Evolutionary conservation across 805 yeast species (phyloP).

Genomic region (Wickerhamiella bombiphila): DNA sequence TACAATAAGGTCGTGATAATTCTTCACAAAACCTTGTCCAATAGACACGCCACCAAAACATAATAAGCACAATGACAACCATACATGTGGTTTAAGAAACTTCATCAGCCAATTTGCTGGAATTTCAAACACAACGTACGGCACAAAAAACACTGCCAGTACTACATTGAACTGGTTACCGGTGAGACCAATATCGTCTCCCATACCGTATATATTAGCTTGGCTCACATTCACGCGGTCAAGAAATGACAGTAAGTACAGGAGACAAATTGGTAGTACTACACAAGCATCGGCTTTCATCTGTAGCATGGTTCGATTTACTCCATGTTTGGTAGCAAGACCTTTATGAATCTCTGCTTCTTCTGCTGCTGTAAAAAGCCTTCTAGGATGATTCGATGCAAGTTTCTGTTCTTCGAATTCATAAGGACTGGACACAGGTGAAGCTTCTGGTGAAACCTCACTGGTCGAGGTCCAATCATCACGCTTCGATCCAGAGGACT

Average conservation of each 20-base stretch:
- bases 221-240: slow-evolving; percentile 75
- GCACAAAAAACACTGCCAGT: slow-evolving; percentile 56
- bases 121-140: slow-evolving; percentile 49
- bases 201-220: slow-evolving; percentile 61
- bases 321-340: slow-evolving; percentile 32
- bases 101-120: slow-evolving; percentile 51
- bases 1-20: slow-evolving; percentile 43
- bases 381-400: neutral
- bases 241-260: slow-evolving; percentile 62
- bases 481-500: no score
- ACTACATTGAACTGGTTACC: slow-evolving; percentile 52
- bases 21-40: slow-evolving; percentile 50
- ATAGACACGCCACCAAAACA: slow-evolving; percentile 50
- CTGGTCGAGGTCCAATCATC: no score
- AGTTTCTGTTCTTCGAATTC: neutral
- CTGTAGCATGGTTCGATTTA: slow-evolving; percentile 43
- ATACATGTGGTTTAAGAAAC: slow-evolving; percentile 44
- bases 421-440: neutral
- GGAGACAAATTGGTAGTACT: slow-evolving; percentile 60
- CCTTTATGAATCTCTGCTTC: neutral
- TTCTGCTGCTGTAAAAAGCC: slow-evolving; percentile 1
- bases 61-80: slow-evolving; percentile 46
- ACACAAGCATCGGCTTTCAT: slow-evolving; percentile 54
- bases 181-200: slow-evolving; percentile 35
- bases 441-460: no score